phyloP scores from a whole-genome alignment of 495 filamentous ascomycete genomes.

The Penicillium tannophilum region DNA sequence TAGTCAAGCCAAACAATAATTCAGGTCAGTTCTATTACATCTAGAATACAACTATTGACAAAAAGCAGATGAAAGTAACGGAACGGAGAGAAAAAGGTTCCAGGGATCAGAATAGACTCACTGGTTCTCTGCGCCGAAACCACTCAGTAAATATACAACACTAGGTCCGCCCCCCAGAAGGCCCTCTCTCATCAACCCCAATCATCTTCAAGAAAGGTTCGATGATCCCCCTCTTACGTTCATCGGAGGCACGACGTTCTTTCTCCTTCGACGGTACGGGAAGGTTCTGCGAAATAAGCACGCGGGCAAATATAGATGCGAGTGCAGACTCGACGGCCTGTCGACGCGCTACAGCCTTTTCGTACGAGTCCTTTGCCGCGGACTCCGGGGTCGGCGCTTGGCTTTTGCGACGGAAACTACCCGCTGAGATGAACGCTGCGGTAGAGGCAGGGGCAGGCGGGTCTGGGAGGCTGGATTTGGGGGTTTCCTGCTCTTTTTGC shows the following conservation, averaged over 20 bases:
- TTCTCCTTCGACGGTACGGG: slow-evolving; percentile 43
- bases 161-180: slow-evolving; percentile 35
- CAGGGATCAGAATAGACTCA: neutral
- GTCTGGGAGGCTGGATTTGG: slow-evolving; percentile 12
- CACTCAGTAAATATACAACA: slow-evolving; percentile 3
- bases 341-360: slow-evolving; percentile 29
- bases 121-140: neutral
- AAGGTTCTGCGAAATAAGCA: slow-evolving; percentile 38
- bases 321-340: slow-evolving; percentile 40
- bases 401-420: slow-evolving; percentile 37
- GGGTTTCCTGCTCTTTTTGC: slow-evolving; percentile 8
- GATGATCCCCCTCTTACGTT: slow-evolving; percentile 42
- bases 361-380: neutral
- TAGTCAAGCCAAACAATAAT: neutral
- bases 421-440: slow-evolving; percentile 34
- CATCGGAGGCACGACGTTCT: slow-evolving; percentile 43
- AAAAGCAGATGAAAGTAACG: neutral
- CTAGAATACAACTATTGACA: neutral
- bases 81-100: neutral
- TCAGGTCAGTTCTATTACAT: neutral
- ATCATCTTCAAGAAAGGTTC: slow-evolving; percentile 50
- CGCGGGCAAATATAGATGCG: slow-evolving; percentile 34
- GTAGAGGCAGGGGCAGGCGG: slow-evolving; percentile 30
- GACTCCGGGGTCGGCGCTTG: slow-evolving; percentile 23
- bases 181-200: slow-evolving; percentile 42